Conservation (phyloP, 441 rosid genomes). For the Euphorbia corollata region DNA sequence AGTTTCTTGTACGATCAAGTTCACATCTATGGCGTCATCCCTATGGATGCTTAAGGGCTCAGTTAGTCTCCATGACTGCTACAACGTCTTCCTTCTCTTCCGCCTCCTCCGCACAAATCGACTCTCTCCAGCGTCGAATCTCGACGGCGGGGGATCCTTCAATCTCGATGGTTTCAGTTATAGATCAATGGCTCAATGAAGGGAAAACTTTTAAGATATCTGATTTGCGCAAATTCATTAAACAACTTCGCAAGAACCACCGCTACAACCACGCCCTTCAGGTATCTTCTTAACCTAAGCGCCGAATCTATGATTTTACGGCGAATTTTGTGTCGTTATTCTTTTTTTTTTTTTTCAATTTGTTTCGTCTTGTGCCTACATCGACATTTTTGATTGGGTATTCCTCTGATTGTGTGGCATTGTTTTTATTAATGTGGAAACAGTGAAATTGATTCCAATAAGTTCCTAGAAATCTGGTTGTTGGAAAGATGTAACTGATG, state of each 20-base stretch:
- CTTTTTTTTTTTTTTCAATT: not conserved
- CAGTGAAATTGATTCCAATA: not conserved
- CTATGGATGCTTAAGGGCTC: conserved; percentile 11
- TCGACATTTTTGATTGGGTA: not conserved
- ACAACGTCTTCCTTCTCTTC: conserved; percentile 1
- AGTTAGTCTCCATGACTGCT: conserved; percentile 5
- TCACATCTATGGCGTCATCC: not conserved
- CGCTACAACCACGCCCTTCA: conserved; percentile 35
- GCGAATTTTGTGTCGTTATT: not conserved
- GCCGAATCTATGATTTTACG: not conserved
- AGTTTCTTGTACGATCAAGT: conserved; percentile 14
- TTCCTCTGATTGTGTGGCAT: not conserved
- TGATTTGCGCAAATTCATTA: conserved; percentile 21
- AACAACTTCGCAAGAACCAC: conserved; percentile 23
- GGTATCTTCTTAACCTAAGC: conserved; percentile 3
- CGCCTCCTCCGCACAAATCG: conserved; percentile 9
- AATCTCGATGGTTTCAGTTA: conserved; percentile 26
- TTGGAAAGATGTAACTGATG: no score
- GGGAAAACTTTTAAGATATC: conserved; percentile 24
- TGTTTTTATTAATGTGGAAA: not conserved
- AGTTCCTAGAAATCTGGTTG: not conserved
- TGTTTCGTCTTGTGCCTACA: not conserved
- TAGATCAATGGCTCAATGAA: conserved; percentile 38
- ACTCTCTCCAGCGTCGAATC: conserved; percentile 27
- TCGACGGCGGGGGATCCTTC: conserved; percentile 22